Evolutionary conservation across 805 yeast genomes (phyloP), one percentile per base, ranked within the genome.

Genomic region (Candida andamanensis): DNA sequence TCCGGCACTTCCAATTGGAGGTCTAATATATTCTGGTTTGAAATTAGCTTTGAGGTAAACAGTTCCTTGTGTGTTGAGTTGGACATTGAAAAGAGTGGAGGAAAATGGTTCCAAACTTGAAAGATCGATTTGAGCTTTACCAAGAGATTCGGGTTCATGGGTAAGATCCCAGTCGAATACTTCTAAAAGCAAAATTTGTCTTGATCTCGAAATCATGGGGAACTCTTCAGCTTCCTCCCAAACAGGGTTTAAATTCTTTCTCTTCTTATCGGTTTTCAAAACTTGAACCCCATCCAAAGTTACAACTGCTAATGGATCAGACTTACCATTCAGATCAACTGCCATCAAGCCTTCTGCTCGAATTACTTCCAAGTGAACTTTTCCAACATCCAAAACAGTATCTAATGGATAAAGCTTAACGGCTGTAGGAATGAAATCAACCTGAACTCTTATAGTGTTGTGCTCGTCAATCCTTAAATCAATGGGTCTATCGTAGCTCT

Each of bases 81-180:
- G 56, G 26, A 70, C 69, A 15, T 64, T 61, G 45, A 79, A 64
- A 9, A 65, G 61, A 22, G 72, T 63, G 10, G 67, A 46, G 24
- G 66, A 52, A 16, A 57, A 57, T 2, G 78, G 72, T n/a, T 61
- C 62, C 24, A 83, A 44, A 2, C 63, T 39, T 1, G 73, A 55
- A 12, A 79, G 52, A 43, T 80, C 80, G 21, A 83, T 40, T 1
- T 40, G 42, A 6, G 69, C 72, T 20, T 56, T 45, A 26, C 89
- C 89, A 30, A 84, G 54, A 15, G 67, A 50, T 41, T 76, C 83
- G 54, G 79, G 76, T 31, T 69, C 73, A 41, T 85, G 89, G 15
- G 87, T 72, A 50, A 80, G 67, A 56, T 84, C 92, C 90, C 90
- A 84, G 54, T 84, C 92, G 47, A 59, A 73, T 12, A 79, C 75